A percentile compares a stretch with the other conserved stretches of the same genome.
Conservation (phyloP, 2,329 filamentous ascomycete species). For the Epichloe glyceriae region DNA sequence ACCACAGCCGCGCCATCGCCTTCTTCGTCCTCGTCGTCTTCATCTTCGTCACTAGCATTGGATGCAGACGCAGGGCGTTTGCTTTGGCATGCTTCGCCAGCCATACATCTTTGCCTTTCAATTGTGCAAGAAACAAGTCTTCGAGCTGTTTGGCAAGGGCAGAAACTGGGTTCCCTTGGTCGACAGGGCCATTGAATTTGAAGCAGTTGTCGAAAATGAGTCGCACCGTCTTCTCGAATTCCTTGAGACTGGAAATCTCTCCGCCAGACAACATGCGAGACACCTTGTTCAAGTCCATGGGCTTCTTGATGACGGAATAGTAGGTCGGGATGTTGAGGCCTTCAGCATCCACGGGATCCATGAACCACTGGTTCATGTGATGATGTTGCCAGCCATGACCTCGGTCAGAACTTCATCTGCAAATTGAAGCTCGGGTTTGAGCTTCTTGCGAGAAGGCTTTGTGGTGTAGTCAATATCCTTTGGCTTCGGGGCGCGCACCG, state of each 20-base stretch:
- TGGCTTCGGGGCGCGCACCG: constrained; percentile 80
- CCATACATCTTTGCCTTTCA: constrained; percentile 70
- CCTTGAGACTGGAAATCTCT: constrained; percentile 68
- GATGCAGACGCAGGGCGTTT: constrained; percentile 41
- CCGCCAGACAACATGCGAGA: constrained; percentile 62
- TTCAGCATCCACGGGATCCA: constrained; percentile 80
- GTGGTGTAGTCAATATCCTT: constrained; percentile 82
- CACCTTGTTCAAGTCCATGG: constrained; percentile 89
- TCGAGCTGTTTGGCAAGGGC: constrained; percentile 59
- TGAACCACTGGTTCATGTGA: constrained; percentile 58
- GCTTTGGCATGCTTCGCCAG: constrained; percentile 57
- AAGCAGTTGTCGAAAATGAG: constrained; percentile 83
- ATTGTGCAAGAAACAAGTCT: constrained; percentile 60
- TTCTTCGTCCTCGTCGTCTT: constrained; percentile 58
- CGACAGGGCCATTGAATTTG: constrained; percentile 61
- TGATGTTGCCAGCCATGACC: constrained; percentile 59
- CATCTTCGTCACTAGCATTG: constrained; percentile 58
- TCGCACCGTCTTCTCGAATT: constrained; percentile 72
- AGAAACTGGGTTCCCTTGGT: constrained; percentile 56
- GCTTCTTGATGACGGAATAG: constrained; percentile 86
- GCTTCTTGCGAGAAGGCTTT: constrained; percentile 71
- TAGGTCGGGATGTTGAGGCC: constrained; percentile 89
- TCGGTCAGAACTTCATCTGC: constrained; percentile 72
- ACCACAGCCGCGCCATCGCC: constrained; percentile 24
- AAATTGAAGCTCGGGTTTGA: constrained; percentile 79